Evolutionary conservation across 305 asterid genomes (phyloP).

Genomic region (Solanum aculeatissimum): DNA sequence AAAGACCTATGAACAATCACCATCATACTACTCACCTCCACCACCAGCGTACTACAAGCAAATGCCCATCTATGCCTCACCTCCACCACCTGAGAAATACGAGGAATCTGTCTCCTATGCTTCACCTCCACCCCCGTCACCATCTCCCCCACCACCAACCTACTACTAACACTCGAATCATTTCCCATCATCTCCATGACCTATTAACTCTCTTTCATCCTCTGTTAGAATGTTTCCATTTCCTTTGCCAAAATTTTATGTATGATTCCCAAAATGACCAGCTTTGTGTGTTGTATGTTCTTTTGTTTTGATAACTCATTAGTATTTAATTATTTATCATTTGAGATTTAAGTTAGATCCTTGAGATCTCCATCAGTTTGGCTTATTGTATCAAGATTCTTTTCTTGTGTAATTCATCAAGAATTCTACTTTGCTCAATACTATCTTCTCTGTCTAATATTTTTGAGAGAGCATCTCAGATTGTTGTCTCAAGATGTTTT

Average conservation of each 20-base stretch:
- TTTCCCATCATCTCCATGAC: too few species aligned
- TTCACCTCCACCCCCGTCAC: too few species aligned
- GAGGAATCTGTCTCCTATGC: not conserved
- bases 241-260: too few species aligned
- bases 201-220: too few species aligned
- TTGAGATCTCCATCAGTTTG: not conserved
- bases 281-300: too few species aligned
- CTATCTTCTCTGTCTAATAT: not conserved
- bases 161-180: too few species aligned
- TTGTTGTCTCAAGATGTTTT: not conserved
- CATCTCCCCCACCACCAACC: too few species aligned
- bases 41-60: not conserved
- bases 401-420: not conserved
- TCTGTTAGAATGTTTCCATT: too few species aligned
- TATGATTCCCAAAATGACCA: too few species aligned
- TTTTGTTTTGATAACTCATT: too few species aligned
- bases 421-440: not conserved
- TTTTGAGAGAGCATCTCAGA: not conserved
- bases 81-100: not conserved
- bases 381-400: not conserved
- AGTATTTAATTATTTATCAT: too few species aligned
- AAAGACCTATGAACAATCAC: not conserved
- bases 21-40: not conserved
- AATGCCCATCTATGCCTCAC: not conserved
- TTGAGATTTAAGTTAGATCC: too few species aligned